Evolutionary conservation across 345 rosid species (phyloP).

Genomic region (Boechera stricta): DNA sequence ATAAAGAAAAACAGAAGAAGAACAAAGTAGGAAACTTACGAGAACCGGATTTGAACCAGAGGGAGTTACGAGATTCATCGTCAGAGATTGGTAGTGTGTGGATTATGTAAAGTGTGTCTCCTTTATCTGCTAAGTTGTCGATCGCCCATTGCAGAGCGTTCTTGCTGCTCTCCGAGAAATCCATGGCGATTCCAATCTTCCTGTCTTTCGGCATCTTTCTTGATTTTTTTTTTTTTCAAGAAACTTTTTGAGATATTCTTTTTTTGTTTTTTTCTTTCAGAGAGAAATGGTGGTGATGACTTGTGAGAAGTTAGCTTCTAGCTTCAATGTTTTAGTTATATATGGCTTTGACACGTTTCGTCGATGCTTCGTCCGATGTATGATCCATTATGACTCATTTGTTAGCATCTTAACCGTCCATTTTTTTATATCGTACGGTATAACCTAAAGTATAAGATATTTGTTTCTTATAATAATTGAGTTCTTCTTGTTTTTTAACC

Average conservation of each 20-base stretch:
- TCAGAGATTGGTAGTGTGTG: constrained; percentile 58
- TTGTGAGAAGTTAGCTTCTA: constrained; percentile 20
- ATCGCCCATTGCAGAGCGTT: constrained; percentile 87
- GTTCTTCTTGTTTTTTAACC: background rate
- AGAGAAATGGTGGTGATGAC: constrained; percentile 19
- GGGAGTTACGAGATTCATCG: constrained; percentile 56
- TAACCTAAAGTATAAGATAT: background rate
- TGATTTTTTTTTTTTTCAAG: constrained; percentile 7
- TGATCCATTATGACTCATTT: constrained; percentile 21
- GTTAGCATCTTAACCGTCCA: constrained; percentile 32
- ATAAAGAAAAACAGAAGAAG: background rate
- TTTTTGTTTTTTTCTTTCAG: background rate
- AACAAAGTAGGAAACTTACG: constrained; percentile 54
- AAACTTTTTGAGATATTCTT: background rate
- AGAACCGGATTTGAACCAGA: constrained; percentile 70
- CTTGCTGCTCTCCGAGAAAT: constrained; percentile 94
- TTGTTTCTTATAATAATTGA: background rate
- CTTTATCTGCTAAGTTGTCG: constrained; percentile 73
- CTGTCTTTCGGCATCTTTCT: constrained; percentile 67
- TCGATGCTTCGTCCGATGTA: constrained; percentile 25
- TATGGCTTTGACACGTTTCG: constrained; percentile 27
- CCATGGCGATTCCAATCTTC: constrained; percentile 86
- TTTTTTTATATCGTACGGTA: background rate
- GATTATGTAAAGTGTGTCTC: constrained; percentile 75
- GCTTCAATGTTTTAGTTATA: constrained; percentile 9